Conservation (phyloP, 257 asterid genomes). For the Pogostemon cablin region DNA sequence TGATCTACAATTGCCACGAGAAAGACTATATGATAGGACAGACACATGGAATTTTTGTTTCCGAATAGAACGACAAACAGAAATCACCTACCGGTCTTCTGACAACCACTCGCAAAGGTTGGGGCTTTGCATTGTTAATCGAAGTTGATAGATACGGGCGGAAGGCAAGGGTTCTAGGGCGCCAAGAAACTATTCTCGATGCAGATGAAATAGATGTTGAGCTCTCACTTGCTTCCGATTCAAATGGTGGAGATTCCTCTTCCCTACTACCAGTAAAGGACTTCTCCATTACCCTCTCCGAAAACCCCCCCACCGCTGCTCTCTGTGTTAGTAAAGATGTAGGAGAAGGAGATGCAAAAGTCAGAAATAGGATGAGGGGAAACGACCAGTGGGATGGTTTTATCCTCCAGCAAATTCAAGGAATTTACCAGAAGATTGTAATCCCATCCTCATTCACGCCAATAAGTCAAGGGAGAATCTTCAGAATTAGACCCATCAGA, state of each 20-base stretch:
- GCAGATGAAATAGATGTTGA: slow-evolving; percentile 53
- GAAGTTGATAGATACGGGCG: slow-evolving; percentile 51
- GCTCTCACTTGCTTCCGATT: slow-evolving; percentile 42
- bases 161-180: slow-evolving; percentile 72
- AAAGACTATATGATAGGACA: not conserved
- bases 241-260: slow-evolving; percentile 40
- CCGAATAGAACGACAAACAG: slow-evolving; percentile 22
- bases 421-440: slow-evolving; percentile 86
- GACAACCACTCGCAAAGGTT: slow-evolving; percentile 63
- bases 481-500: slow-evolving; percentile 46
- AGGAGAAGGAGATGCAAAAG: slow-evolving; percentile 20
- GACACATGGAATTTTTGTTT: slow-evolving; percentile 20
- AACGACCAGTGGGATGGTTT: slow-evolving; percentile 37
- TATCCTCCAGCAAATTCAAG: slow-evolving; percentile 67
- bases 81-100: slow-evolving; percentile 80
- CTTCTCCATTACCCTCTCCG: slow-evolving; percentile 64
- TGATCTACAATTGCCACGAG: slow-evolving; percentile 6
- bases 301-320: slow-evolving; percentile 34
- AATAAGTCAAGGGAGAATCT: slow-evolving; percentile 35
- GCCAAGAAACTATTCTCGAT: slow-evolving; percentile 60
- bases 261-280: slow-evolving; percentile 42
- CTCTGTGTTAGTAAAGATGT: slow-evolving; percentile 21
- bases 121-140: slow-evolving; percentile 55
- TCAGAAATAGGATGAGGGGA: slow-evolving; percentile 38
- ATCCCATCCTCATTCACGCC: slow-evolving; percentile 88